Evolutionary conservation across 768 basidiomycete species (phyloP).

Genomic region (Psilocybe subaeruginosa): DNA sequence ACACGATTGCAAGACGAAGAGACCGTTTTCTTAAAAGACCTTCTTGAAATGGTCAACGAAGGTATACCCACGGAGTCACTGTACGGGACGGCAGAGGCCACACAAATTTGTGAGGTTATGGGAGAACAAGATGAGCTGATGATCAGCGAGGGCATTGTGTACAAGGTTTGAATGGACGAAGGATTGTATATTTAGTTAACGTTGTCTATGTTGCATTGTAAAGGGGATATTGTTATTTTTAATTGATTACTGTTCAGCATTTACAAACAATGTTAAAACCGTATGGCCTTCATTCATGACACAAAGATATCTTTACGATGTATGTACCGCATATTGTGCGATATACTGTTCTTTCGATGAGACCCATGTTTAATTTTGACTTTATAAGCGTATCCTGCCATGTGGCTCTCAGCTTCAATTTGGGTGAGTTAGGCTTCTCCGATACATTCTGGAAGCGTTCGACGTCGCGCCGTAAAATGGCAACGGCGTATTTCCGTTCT

Average conservation of each 20-base stretch:
- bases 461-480: neutral
- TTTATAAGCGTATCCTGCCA: neutral
- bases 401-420: neutral
- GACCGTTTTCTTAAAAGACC: constrained; percentile 67
- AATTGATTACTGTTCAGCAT: neutral
- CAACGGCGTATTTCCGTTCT: neutral
- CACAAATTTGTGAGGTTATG: constrained; percentile 74
- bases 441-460: neutral
- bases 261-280: too few relatives aligned
- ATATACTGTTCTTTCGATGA: neutral
- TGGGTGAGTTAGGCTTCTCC: neutral
- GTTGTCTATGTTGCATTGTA: neutral
- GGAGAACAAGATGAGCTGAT: constrained; percentile 80
- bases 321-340: too few relatives aligned
- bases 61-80: constrained; percentile 68
- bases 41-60: constrained; percentile 77
- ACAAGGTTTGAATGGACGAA: constrained; percentile 61
- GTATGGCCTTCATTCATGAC: too few relatives aligned
- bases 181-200: constrained; percentile 12
- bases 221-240: neutral
- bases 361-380: neutral
- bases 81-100: constrained; percentile 85
- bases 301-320: too few relatives aligned
- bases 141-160: constrained; percentile 85
- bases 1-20: constrained; percentile 76